Evolutionary conservation across 805 yeast genomes (phyloP).

Genomic region (Yarrowia phangngaensis): DNA sequence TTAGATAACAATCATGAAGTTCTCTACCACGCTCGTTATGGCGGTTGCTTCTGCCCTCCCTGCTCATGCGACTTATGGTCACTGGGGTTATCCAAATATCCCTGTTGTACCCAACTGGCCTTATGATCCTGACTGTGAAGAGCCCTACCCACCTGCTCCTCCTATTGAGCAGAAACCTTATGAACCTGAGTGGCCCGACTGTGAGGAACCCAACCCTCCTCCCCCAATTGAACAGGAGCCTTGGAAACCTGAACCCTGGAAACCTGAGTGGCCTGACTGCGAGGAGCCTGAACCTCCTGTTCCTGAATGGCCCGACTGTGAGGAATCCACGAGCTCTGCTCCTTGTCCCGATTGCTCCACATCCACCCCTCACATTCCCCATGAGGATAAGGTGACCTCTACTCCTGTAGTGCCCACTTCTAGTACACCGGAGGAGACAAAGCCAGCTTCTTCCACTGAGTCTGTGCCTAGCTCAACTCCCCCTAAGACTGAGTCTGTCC

Average conservation of each 20-base stretch:
- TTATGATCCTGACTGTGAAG: slow-evolving; percentile 2
- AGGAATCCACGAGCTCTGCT: too few relatives aligned
- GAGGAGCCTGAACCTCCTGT: slow-evolving; percentile 1
- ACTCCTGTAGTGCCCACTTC: not conserved
- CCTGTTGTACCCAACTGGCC: not conserved
- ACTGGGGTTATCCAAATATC: not conserved
- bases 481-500: not conserved
- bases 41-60: slow-evolving; percentile 18
- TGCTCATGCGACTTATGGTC: slow-evolving; percentile 7
- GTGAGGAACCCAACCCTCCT: slow-evolving; percentile 3
- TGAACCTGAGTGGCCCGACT: slow-evolving; percentile 6
- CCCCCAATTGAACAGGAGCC: too few relatives aligned
- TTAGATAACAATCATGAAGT: slow-evolving; percentile 25
- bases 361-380: slow-evolving; percentile 3
- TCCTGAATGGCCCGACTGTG: slow-evolving; percentile 5
- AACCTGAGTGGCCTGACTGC: too few relatives aligned
- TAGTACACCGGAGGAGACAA: not conserved
- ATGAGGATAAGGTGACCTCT: not conserved
- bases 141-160: not conserved
- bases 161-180: too few relatives aligned
- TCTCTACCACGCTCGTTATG: slow-evolving; percentile 28
- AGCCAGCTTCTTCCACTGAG: not conserved
- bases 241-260: not conserved
- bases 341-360: not conserved
- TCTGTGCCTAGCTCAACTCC: slow-evolving; percentile 9